A percentile compares a stretch with the other conserved stretches of the same genome.
phyloP scores from a whole-genome alignment of 2,329 filamentous ascomycete genomes.

The Alternaria tenuissima region DNA sequence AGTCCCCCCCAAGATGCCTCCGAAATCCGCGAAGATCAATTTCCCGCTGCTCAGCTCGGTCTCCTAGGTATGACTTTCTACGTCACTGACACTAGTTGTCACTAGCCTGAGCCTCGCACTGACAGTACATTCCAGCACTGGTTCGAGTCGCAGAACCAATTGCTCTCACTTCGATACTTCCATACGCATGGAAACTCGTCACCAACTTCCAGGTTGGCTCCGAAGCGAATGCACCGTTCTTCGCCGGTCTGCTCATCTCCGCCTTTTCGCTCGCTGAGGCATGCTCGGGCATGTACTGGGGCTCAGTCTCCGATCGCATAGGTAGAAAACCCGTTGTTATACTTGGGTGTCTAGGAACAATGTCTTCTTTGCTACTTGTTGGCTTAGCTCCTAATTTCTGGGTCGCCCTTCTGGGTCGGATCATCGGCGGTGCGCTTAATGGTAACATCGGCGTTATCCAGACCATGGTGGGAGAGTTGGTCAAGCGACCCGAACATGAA shows the following conservation, averaged over 20 bases:
- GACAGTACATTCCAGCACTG: constrained; percentile 67
- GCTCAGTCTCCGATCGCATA: constrained; percentile 50
- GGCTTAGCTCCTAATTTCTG: constrained; percentile 85
- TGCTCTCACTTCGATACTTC: constrained; percentile 91
- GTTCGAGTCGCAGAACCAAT: constrained; percentile 93
- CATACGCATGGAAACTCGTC: constrained; percentile 66
- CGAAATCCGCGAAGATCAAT: constrained; percentile 63
- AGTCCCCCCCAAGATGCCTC: constrained; percentile 68
- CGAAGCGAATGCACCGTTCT: constrained; percentile 72
- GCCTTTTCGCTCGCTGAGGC: constrained; percentile 89
- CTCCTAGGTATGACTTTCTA: constrained; percentile 71
- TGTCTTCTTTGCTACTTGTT: constrained; percentile 82
- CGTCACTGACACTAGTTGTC: neutral
- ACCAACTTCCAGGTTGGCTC: constrained; percentile 48
- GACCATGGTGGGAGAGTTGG: constrained; percentile 90
- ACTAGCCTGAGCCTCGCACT: constrained; percentile 5
- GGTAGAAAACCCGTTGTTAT: constrained; percentile 53
- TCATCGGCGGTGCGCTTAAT: constrained; percentile 82
- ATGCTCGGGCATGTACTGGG: constrained; percentile 75
- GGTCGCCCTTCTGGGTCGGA: constrained; percentile 78
- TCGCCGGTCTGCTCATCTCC: constrained; percentile 86
- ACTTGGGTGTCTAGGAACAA: constrained; percentile 73
- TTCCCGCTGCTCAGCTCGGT: constrained; percentile 83
- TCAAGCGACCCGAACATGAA: constrained; percentile 84
- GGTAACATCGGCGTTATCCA: constrained; percentile 81